Evolutionary conservation across 2,329 filamentous ascomycete genomes (phyloP), one percentile per base, ranked within the genome.

Genomic region (Verticillium nubilum): DNA sequence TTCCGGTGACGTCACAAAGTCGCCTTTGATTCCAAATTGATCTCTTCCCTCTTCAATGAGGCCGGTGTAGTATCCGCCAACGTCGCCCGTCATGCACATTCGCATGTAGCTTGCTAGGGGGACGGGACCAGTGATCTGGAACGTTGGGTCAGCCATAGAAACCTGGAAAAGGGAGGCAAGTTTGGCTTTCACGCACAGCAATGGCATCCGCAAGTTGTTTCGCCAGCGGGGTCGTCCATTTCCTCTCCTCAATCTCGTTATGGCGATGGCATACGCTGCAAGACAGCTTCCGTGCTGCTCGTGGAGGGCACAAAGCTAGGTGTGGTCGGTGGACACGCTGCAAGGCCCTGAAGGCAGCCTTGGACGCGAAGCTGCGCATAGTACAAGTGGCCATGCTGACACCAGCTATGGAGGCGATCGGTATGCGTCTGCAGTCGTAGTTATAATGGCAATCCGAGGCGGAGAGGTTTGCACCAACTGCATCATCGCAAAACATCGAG

Each of bases 1-100:
- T 74, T 99, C 95, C 0, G 95, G 95, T 0, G 93, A 97, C 0
- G 95, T 99, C 57, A 98, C 89, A 70, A 99, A 99, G 74, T 99
- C 95, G 27, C 95, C 95, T 69, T 91, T 90, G 59, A 85, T 79
- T n/a, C 95, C 95, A 67, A 99, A 99, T 64, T 94, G 93, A 70
- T 97, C 93, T 54, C 87, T 84, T 23, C 83, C 87, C 61, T 85
- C 76, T 58, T 82, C 81, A 52, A 88, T 82, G 26, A 86, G 85
- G 5, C 88, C 85, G 0, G 92, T 98, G 76, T 99, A 99, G 78
- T 99, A 99, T 58, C 95, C 95, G 60, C 92, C 92, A 42, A 92
- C 77, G 62, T 95, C 91, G 12, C 91, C 90, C 1, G 95, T 99
- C 64, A 99, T 85, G 73, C 94, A 97, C 88, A 98, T 96, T 71